Percentiles rank a stretch among this genome's conserved stretches.
Evolutionary conservation across 805 yeast genomes (phyloP).

Genomic region (Novakomyces olei): DNA sequence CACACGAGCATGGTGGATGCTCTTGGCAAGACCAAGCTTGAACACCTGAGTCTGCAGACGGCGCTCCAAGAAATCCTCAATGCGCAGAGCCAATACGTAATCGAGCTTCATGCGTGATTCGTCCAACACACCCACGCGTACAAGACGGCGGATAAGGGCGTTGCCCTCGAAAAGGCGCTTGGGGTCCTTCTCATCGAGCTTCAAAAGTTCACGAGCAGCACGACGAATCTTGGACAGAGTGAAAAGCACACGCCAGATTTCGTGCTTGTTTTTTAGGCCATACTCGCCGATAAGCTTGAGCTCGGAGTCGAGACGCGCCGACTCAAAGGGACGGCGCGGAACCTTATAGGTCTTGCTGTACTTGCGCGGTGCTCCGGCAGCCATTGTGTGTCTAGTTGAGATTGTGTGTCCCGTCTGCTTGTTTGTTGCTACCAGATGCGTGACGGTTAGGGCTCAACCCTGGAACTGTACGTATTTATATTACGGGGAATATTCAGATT

Average conservation of each 20-base stretch:
- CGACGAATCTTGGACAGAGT: slow-evolving; percentile 99
- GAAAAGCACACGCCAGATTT: slow-evolving; percentile 98
- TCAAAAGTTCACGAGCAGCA: slow-evolving; percentile 99
- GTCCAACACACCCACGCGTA: slow-evolving; percentile 93
- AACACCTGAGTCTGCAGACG: slow-evolving; percentile 99
- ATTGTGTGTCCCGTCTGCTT: too few species aligned
- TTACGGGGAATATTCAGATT: too few species aligned
- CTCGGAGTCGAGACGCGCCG: slow-evolving; percentile 81
- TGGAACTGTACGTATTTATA: too few species aligned
- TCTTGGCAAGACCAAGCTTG: slow-evolving; percentile 98
- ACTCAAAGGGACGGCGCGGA: slow-evolving; percentile 82
- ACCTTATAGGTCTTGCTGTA: slow-evolving; percentile 98
- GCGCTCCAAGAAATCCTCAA: slow-evolving; percentile 99
- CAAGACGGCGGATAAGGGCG: slow-evolving; percentile 98
- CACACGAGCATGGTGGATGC: slow-evolving; percentile 99
- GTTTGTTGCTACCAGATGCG: too few species aligned
- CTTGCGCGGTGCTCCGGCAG: slow-evolving; percentile 90
- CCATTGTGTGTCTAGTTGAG: slow-evolving; percentile 5
- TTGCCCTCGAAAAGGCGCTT: slow-evolving; percentile 99
- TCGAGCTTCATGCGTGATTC: slow-evolving; percentile 99
- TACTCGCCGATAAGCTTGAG: slow-evolving; percentile 98
- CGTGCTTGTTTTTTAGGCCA: slow-evolving; percentile 99
- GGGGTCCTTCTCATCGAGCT: slow-evolving; percentile 99
- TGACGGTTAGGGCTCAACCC: too few species aligned
- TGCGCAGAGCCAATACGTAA: slow-evolving; percentile 94